Evolutionary conservation across 2,329 filamentous ascomycete species (phyloP).

Genomic region (Neofusicoccum ribis): DNA sequence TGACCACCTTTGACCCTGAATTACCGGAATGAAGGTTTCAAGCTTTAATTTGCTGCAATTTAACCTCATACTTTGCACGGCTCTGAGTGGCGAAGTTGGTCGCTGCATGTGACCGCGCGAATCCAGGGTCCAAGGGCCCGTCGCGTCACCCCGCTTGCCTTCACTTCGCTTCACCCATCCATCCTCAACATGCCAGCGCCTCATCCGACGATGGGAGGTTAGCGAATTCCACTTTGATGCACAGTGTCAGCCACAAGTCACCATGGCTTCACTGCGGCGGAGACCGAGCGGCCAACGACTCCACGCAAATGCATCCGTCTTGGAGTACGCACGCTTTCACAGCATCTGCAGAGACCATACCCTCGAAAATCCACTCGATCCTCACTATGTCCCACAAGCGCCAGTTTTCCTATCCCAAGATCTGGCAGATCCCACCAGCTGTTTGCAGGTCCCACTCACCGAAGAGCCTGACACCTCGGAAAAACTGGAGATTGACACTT

Average conservation of each 20-base stretch:
- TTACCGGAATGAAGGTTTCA: neutral
- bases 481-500: slow-evolving; percentile 31
- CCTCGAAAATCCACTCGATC: slow-evolving; percentile 27
- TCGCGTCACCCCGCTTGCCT: neutral
- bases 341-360: slow-evolving; percentile 43
- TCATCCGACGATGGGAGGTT: too few species aligned
- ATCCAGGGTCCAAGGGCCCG: slow-evolving; percentile 4
- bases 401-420: slow-evolving; percentile 22
- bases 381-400: slow-evolving; percentile 16
- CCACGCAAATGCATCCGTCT: slow-evolving; percentile 35
- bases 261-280: neutral
- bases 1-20: neutral
- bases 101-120: neutral
- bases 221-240: too few species aligned
- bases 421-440: slow-evolving; percentile 24
- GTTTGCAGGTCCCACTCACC: neutral
- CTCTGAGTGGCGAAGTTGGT: neutral
- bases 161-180: too few species aligned
- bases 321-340: slow-evolving; percentile 52
- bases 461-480: slow-evolving; percentile 21
- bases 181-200: neutral
- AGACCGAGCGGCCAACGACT: neutral
- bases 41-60: neutral
- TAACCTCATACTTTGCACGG: neutral
- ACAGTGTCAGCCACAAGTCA: too few species aligned